phyloP scores from a whole-genome alignment of 2,329 filamentous ascomycete genomes.

The Calonectria honghensis region DNA sequence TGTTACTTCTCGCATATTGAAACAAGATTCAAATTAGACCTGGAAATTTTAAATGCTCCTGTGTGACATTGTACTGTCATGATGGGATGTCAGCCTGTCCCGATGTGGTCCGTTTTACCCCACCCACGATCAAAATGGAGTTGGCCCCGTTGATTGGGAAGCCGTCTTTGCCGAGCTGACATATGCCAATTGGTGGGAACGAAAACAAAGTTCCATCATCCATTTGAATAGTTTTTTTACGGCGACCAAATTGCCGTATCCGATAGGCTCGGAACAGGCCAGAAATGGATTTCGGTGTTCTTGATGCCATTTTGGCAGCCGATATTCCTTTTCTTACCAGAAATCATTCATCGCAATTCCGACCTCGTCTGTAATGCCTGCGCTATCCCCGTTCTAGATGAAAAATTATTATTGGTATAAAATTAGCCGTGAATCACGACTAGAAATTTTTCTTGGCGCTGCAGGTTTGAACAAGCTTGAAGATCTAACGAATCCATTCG shows the following conservation, averaged over 20 bases:
- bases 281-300: neutral
- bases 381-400: too few relatives aligned
- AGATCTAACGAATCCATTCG: neutral
- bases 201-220: conserved; percentile 12
- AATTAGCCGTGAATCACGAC: neutral
- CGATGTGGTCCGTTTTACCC: neutral
- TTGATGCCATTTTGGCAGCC: neutral
- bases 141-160: neutral
- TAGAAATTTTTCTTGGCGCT: neutral
- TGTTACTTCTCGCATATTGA: too few relatives aligned
- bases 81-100: neutral
- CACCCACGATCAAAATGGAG: neutral
- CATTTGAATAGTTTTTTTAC: neutral
- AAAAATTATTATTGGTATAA: neutral
- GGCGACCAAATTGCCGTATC: neutral
- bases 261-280: conserved; percentile 9
- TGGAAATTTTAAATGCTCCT: too few relatives aligned
- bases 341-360: neutral
- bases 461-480: neutral
- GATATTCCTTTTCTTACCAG: neutral
- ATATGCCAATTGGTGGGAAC: conserved; percentile 22
- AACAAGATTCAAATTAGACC: too few relatives aligned
- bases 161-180: conserved; percentile 21
- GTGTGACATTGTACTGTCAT: neutral
- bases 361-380: too few relatives aligned